Percentiles rank a stretch among this genome's conserved stretches.
Evolutionary conservation across 2,329 filamentous ascomycete genomes (phyloP).

Genomic region (Diaporthe amygdali): DNA sequence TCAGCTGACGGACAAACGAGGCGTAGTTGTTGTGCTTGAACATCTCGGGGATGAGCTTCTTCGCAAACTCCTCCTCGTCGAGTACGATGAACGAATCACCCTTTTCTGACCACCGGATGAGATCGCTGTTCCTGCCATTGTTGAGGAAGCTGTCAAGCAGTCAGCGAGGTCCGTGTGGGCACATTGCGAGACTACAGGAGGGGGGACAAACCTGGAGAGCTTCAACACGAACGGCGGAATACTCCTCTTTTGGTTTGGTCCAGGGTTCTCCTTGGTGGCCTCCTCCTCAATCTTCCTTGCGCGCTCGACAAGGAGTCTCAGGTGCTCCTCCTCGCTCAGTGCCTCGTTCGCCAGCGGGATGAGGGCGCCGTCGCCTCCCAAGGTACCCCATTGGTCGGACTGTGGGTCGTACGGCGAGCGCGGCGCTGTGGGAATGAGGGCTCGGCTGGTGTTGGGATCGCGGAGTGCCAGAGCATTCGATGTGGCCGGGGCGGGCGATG

Average conservation of each 20-base stretch:
- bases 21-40: slow-evolving; percentile 99
- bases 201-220: slow-evolving; percentile 79
- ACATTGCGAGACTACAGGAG: slow-evolving; percentile 4
- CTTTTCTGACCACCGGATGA: slow-evolving; percentile 96
- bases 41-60: slow-evolving; percentile 92
- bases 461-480: slow-evolving; percentile 59
- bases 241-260: slow-evolving; percentile 19
- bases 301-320: slow-evolving; percentile 56
- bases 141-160: slow-evolving; percentile 78
- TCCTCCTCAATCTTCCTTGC: slow-evolving; percentile 78
- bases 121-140: slow-evolving; percentile 87
- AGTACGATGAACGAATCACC: slow-evolving; percentile 96
- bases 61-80: slow-evolving; percentile 98
- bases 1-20: slow-evolving; percentile 92
- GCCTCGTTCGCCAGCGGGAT: slow-evolving; percentile 42
- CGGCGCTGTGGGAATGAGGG: slow-evolving; percentile 50
- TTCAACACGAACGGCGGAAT: slow-evolving; percentile 99
- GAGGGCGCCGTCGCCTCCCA: slow-evolving; percentile 48
- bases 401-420: slow-evolving; percentile 34
- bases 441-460: slow-evolving; percentile 57
- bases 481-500: slow-evolving; percentile 31
- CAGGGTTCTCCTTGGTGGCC: slow-evolving; percentile 79
- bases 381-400: slow-evolving; percentile 42
- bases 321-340: slow-evolving; percentile 74
- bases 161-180: slow-evolving; percentile 25